These are phyloP conservation scores for Colletotrichum tanaceti DNA, from an alignment of 2,329 filamentous ascomycete species.

Conservation along the genomic window DNA sequence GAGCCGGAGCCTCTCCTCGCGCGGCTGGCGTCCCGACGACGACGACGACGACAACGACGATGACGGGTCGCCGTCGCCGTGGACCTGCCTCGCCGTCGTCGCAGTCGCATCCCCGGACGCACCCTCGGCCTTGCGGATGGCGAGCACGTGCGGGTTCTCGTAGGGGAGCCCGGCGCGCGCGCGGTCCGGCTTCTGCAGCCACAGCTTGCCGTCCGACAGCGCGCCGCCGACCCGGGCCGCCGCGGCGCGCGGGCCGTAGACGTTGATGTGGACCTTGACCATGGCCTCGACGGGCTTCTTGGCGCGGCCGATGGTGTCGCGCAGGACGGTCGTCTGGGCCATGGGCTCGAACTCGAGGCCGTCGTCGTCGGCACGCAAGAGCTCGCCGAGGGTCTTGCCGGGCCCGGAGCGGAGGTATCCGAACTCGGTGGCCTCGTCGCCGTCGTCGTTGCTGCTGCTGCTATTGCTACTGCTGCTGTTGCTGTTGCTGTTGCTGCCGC, in stretches of 20 bases:
- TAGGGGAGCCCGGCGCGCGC: constrained; percentile 43
- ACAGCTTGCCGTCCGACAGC: constrained; percentile 48
- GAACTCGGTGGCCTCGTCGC: constrained; percentile 42
- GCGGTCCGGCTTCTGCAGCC: constrained; percentile 50
- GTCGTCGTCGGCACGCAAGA: constrained; percentile 30
- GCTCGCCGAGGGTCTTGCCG: constrained; percentile 40
- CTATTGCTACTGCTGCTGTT: too few species aligned
- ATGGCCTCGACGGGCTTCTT: constrained; percentile 47
- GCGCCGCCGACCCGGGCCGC: constrained; percentile 44
- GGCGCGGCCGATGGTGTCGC: constrained; percentile 44
- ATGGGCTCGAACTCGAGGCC: constrained; percentile 44
- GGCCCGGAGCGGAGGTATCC: constrained; percentile 43
- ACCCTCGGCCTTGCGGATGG: constrained; percentile 41
- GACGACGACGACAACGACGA: too few species aligned
- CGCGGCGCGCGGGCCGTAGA: constrained; percentile 49
- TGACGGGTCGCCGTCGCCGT: not conserved
- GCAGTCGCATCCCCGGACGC: not conserved
- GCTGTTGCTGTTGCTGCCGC: too few species aligned
- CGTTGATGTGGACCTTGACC: constrained; percentile 50
- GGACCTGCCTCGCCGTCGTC: not conserved
- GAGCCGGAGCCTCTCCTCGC: constrained; percentile 26
- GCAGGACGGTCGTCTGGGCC: constrained; percentile 39
- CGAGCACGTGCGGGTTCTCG: constrained; percentile 49
- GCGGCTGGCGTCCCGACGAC: constrained; percentile 11
- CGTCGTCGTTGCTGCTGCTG: constrained; percentile 36